These are phyloP conservation scores for Roridomyces roridus DNA, from an alignment of 768 basidiomycete species.

Conservation along the genomic window DNA sequence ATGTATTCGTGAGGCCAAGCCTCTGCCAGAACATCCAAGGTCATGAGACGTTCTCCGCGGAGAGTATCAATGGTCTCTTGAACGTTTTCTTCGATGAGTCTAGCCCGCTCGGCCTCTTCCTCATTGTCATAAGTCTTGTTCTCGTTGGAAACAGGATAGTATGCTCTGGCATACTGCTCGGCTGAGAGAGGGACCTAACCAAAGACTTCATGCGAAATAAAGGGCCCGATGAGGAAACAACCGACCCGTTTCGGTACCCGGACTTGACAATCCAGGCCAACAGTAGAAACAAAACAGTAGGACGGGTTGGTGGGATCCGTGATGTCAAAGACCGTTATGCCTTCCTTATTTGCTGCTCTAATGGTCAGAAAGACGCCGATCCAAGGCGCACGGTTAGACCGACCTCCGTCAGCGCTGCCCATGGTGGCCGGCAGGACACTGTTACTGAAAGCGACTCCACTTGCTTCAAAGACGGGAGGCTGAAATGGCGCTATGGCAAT, in stretches of 20 bases:
- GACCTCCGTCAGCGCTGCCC: constrained; percentile 28
- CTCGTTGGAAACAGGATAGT: constrained; percentile 20
- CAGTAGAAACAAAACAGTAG: constrained; percentile 29
- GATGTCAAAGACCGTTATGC: constrained; percentile 37
- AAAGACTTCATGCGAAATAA: background rate
- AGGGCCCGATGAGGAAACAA: background rate
- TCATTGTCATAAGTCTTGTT: background rate
- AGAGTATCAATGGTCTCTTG: constrained; percentile 19
- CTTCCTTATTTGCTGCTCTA: constrained; percentile 38
- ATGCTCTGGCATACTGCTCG: constrained; percentile 23
- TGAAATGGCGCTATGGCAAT: background rate
- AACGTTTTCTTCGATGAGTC: constrained; percentile 18
- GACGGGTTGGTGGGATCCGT: constrained; percentile 28
- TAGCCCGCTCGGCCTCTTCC: background rate
- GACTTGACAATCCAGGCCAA: background rate
- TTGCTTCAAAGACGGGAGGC: constrained; percentile 11
- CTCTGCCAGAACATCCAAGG: constrained; percentile 27
- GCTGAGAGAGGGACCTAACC: constrained; percentile 22
- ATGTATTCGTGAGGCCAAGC: constrained; percentile 32
- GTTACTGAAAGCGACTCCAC: constrained; percentile 23
- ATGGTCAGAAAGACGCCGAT: too few relatives aligned
- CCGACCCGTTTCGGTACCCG: background rate
- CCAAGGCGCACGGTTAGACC: too few relatives aligned
- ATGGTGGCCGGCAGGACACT: constrained; percentile 26
- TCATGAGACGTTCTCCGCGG: constrained; percentile 22